These are phyloP conservation scores for Cryphonectria japonica DNA, from an alignment of 2,329 filamentous ascomycete species.

Conservation along the genomic window DNA sequence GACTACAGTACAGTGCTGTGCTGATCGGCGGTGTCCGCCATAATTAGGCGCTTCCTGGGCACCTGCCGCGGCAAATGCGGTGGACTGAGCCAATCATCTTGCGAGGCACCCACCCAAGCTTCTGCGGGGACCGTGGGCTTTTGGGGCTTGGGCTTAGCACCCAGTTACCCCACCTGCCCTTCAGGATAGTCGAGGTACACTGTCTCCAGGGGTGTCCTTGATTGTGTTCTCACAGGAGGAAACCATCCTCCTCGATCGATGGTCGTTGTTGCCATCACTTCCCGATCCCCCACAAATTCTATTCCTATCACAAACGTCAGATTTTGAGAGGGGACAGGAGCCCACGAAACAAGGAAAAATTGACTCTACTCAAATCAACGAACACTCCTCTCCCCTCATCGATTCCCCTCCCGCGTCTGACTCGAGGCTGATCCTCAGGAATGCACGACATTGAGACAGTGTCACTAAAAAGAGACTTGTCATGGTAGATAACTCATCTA, in stretches of 20 bases:
- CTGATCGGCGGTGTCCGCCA: not conserved
- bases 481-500: not conserved
- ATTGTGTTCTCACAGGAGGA: not conserved
- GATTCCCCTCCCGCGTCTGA: not conserved
- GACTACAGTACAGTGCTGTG: not conserved
- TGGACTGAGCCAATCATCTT: not conserved
- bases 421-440: too few species aligned
- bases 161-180: not conserved
- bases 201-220: not conserved
- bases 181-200: too few species aligned
- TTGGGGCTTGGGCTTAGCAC: not conserved
- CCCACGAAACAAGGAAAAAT: not conserved
- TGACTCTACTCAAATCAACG: not conserved
- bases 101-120: not conserved
- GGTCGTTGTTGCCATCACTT: not conserved
- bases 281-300: not conserved
- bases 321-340: not conserved
- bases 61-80: not conserved
- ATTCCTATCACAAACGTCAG: constrained; percentile 5
- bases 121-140: not conserved
- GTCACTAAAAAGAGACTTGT: not conserved
- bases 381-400: not conserved
- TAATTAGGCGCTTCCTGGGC: not conserved
- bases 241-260: not conserved
- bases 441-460: not conserved